Conservation (phyloP, 2,329 filamentous ascomycete species). For the Coniochaeta hoffmannii region DNA sequence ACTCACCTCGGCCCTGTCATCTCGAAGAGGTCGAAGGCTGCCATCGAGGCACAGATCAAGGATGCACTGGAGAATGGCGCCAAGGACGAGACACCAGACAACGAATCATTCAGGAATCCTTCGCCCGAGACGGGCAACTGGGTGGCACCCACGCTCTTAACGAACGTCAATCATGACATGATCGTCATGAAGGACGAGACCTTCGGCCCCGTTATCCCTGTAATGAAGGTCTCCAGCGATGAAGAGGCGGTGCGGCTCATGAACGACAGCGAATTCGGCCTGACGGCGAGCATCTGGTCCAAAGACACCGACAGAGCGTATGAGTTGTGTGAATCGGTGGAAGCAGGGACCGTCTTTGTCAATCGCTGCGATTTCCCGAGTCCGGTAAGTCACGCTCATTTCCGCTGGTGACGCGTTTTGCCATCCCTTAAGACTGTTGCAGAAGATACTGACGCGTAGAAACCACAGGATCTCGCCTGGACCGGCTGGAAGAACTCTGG, state of each 20-base stretch:
- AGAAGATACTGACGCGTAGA: not conserved
- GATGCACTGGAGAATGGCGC: constrained; percentile 81
- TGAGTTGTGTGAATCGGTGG: constrained; percentile 69
- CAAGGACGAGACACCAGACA: constrained; percentile 75
- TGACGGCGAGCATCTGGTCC: constrained; percentile 97
- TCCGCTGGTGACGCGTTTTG: not conserved
- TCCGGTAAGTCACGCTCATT: constrained; percentile 58
- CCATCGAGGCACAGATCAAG: constrained; percentile 70
- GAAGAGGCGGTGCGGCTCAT: constrained; percentile 76
- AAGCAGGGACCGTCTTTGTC: constrained; percentile 93
- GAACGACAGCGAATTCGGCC: constrained; percentile 91
- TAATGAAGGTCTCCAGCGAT: constrained; percentile 79
- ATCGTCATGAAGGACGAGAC: constrained; percentile 88
- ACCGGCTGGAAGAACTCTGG: constrained; percentile 97
- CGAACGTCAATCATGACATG: constrained; percentile 75
- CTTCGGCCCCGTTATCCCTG: constrained; percentile 85
- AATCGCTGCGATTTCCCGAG: constrained; percentile 90
- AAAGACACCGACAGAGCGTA: constrained; percentile 73
- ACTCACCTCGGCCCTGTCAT: constrained; percentile 87
- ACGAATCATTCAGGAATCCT: constrained; percentile 65
- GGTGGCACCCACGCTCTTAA: constrained; percentile 77
- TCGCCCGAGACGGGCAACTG: constrained; percentile 73
- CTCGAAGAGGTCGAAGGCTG: constrained; percentile 68
- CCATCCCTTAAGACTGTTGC: not conserved
- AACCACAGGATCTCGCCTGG: constrained; percentile 78